Evolutionary conservation across 2,329 filamentous ascomycete genomes (phyloP), one percentile per base, ranked within the genome.

Genomic region (Phialemonium atrogriseum): DNA sequence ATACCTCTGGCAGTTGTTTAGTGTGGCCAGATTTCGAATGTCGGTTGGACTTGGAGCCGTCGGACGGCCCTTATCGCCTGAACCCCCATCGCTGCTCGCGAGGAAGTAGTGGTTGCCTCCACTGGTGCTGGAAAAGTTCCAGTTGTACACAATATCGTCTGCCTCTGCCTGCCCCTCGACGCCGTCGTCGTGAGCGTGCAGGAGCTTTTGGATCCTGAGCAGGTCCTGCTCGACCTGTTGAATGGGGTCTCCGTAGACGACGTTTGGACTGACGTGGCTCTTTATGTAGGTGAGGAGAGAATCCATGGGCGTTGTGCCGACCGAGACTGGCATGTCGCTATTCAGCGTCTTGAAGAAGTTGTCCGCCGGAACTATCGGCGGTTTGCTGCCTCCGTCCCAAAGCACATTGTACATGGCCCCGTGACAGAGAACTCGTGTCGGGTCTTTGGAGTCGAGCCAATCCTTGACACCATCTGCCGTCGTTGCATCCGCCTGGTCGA

Each of bases 291-390:
- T 39, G 0, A 60, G 24, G 3, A 64, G 13, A 0, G 57, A 46
- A 24, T 63, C 59, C 33, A 62, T 44, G 3, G 58, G 51, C 4
- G 57, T 58, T 1, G 54, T 58, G 0, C 60, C 59, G 2, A 62
- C 45, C 0, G 57, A 45, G 1, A 55, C 44, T 2, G 41, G 21
- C 9, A 31, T 27, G 7, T 24, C 36, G 12, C 40, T 39, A 10
- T 48, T 34, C 2, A 57, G 40, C 9, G 30, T 29, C 2, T 38
- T 29, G 5, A 24, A 30, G 25, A 28, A 44, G 2, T 31, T 17
- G 22, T 62, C 50, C 0, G 58, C 58, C 0, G 50, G 56, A 1
- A 51, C 41, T 0, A 16, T 43, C 3, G 28, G 22, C 1, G 58
- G 56, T 27, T 50, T 50, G 0, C 42, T 38, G 3, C 35, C 31